Conservation (phyloP, 805 yeast species). For the Alloascoidea africana region DNA sequence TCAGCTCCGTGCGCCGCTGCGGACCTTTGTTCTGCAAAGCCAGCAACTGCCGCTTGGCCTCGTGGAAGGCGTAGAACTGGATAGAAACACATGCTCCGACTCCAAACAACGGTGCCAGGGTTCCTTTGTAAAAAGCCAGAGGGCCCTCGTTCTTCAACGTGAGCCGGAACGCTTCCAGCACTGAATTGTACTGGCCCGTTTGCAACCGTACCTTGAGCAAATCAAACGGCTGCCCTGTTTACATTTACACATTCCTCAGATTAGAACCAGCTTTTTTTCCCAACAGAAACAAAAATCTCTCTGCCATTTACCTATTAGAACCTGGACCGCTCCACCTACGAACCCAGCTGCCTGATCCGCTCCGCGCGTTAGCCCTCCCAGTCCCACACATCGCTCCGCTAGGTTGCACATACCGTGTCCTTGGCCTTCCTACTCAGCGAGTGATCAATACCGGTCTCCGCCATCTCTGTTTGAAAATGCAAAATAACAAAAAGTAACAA, state of each 20-base stretch:
- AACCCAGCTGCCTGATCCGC: conserved; percentile 27
- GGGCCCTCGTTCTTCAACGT: conserved; percentile 46
- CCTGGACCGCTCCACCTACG: conserved; percentile 40
- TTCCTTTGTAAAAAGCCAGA: conserved; percentile 51
- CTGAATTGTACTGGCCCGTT: conserved; percentile 46
- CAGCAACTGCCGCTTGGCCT: conserved; percentile 42
- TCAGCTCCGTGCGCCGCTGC: conserved; percentile 16
- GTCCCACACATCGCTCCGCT: background rate
- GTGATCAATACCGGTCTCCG: conserved; percentile 18
- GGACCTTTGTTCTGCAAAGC: conserved; percentile 13
- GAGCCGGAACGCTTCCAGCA: conserved; percentile 32
- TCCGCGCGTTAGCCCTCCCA: background rate
- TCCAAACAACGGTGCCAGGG: conserved; percentile 53
- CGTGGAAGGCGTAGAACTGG: conserved; percentile 61
- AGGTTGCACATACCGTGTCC: conserved; percentile 23
- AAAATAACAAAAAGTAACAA: too few species aligned
- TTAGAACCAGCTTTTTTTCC: background rate
- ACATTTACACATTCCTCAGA: conserved; percentile 14
- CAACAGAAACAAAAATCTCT: too few species aligned
- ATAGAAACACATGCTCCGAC: conserved; percentile 58
- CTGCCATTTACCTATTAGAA: conserved; percentile 35
- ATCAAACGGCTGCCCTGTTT: conserved; percentile 54
- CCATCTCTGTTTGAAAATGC: too few species aligned
- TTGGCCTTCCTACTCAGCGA: conserved; percentile 30
- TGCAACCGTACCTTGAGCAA: conserved; percentile 56